These are phyloP conservation scores for Nepenthes gracilis DNA, from an alignment of 148 eudicot species.

Conservation along the genomic window DNA sequence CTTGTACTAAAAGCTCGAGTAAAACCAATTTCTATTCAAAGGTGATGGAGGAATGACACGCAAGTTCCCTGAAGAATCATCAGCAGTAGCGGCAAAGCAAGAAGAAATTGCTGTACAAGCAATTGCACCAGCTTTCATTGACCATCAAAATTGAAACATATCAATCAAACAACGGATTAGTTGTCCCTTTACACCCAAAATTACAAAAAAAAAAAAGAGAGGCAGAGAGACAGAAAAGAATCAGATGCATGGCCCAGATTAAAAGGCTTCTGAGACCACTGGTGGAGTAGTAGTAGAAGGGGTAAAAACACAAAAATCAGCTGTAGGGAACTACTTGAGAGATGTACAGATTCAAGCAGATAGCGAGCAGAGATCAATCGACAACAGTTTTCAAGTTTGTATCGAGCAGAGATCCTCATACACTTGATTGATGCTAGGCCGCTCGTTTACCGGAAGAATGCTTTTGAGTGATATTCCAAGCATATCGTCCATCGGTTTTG, in stretches of 20 bases:
- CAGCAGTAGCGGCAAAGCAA: no score
- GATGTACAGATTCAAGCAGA: constrained; percentile 68
- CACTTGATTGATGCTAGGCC: constrained; percentile 80
- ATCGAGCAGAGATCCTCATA: constrained; percentile 53
- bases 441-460: constrained; percentile 81
- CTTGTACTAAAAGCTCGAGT: no score
- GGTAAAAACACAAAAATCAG: constrained; percentile 12
- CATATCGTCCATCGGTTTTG: constrained; percentile 70
- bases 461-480: constrained; percentile 74
- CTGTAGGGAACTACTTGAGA: constrained; percentile 7
- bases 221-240: constrained; percentile 33
- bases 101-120: background rate
- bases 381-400: background rate
- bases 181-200: constrained; percentile 56
- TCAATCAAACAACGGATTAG: constrained; percentile 74
- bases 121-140: constrained; percentile 2
- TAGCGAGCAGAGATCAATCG: background rate
- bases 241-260: constrained; percentile 42
- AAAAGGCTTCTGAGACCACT: constrained; percentile 31
- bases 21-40: no score
- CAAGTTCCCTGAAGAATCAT: no score
- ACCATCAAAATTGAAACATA: constrained; percentile 15
- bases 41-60: no score
- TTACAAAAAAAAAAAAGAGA: constrained; percentile 4
- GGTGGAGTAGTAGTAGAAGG: constrained; percentile 7